These are phyloP conservation scores for Hyphochytrium catenoides DNA, from an alignment of 352 stramenopile genomes.

Conservation along the genomic window DNA sequence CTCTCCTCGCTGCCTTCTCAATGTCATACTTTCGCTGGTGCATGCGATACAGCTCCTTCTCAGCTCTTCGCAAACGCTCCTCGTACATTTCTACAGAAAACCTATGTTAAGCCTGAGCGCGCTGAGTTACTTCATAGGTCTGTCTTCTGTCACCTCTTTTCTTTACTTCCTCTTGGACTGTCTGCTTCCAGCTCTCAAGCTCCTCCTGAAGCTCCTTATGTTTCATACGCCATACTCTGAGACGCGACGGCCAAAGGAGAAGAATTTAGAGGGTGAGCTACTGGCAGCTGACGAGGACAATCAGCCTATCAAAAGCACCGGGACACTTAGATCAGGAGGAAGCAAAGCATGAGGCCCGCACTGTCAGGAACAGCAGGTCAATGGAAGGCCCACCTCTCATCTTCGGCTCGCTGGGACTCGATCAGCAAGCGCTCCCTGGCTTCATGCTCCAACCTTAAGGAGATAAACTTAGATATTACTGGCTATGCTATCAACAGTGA, in stretches of 20 bases:
- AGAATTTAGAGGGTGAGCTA: too few relatives aligned
- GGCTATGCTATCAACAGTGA: background rate
- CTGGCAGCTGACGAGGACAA: too few relatives aligned
- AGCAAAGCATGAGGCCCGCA: too few relatives aligned
- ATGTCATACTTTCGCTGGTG: slow-evolving; percentile 72
- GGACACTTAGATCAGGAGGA: too few relatives aligned
- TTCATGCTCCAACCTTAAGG: slow-evolving; percentile 26
- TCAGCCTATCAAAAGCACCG: too few relatives aligned
- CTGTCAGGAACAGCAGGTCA: too few relatives aligned
- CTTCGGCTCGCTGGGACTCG: slow-evolving; percentile 44
- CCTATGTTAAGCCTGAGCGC: too few relatives aligned
- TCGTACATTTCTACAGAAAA: slow-evolving; percentile 42
- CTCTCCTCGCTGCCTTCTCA: slow-evolving; percentile 41
- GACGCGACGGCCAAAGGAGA: too few relatives aligned
- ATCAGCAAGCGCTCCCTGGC: slow-evolving; percentile 50
- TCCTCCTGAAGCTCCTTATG: slow-evolving; percentile 28
- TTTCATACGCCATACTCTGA: slow-evolving; percentile 36
- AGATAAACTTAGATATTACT: background rate
- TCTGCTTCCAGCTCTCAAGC: slow-evolving; percentile 31
- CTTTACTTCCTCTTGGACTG: slow-evolving; percentile 39
- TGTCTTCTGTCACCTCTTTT: too few relatives aligned
- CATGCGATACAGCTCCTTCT: slow-evolving; percentile 67
- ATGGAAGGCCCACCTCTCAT: slow-evolving; percentile 36
- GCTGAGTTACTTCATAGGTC: too few relatives aligned
- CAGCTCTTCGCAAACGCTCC: slow-evolving; percentile 39